Evolutionary conservation across 768 basidiomycete species (phyloP).

Genomic region (Russula ochroleuca): DNA sequence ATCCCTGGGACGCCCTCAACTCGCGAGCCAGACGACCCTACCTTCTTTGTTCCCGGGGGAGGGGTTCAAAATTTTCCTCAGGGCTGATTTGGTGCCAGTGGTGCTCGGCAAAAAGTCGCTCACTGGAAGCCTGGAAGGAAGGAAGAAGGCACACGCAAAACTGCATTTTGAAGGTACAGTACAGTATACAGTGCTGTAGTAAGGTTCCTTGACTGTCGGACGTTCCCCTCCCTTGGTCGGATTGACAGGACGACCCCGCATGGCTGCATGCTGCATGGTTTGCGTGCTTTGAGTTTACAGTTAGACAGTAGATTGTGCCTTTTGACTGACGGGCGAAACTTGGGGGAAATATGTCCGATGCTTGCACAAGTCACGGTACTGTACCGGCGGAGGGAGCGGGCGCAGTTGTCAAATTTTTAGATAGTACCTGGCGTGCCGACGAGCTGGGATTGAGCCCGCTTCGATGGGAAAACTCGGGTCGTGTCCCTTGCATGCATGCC

Average conservation of each 20-base stretch:
- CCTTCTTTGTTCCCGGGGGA: not conserved
- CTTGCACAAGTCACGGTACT: not conserved
- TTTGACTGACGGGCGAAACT: not conserved
- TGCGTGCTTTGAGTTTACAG: not conserved
- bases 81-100: too few species aligned
- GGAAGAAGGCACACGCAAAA: not conserved
- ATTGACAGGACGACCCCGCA: not conserved
- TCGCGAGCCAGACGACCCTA: not conserved
- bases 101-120: not conserved
- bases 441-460: not conserved
- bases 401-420: slow-evolving; percentile 5
- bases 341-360: not conserved
- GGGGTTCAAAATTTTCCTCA: not conserved
- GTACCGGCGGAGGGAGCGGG: not conserved
- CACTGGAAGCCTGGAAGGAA: not conserved
- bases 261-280: not conserved
- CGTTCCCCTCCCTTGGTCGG: not conserved
- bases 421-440: not conserved
- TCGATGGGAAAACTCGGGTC: not conserved
- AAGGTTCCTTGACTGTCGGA: slow-evolving; percentile 23
- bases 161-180: not conserved
- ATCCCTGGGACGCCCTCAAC: not conserved
- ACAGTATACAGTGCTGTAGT: not conserved
- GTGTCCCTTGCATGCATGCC: not conserved
- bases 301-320: not conserved